Evolutionary conservation across 441 rosid species (phyloP).

Genomic region (Croton laevigatus): DNA sequence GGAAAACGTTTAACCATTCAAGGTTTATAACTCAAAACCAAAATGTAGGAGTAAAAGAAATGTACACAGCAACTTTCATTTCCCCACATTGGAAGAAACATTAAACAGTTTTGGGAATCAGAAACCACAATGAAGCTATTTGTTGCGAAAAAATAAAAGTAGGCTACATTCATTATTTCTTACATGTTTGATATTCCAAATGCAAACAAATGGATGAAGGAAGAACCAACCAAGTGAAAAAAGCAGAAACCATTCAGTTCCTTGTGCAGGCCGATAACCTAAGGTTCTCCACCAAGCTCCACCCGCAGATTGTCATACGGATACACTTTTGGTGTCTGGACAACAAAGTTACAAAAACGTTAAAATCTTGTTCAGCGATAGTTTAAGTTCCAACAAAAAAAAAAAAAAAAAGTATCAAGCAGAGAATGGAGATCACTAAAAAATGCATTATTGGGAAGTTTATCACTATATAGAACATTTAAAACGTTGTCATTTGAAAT

Average conservation of each 20-base stretch:
- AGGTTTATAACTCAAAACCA: no score
- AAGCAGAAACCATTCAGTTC: constrained; percentile 7
- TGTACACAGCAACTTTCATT: background rate
- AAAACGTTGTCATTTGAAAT: background rate
- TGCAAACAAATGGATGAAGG: constrained; percentile 17
- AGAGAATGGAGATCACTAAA: background rate
- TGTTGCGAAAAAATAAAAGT: constrained; percentile 20
- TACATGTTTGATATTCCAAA: constrained; percentile 16
- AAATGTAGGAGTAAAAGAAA: no score
- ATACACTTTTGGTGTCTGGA: constrained; percentile 80
- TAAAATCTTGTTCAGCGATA: background rate
- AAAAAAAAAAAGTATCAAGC: no score
- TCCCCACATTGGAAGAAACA: background rate
- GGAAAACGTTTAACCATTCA: no score
- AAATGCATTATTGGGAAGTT: background rate
- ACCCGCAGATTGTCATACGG: constrained; percentile 90
- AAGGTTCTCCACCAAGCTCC: constrained; percentile 96
- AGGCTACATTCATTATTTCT: constrained; percentile 34
- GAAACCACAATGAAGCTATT: constrained; percentile 16
- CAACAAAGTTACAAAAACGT: constrained; percentile 15
- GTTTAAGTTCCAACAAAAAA: no score
- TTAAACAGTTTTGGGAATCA: no score
- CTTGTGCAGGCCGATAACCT: constrained; percentile 22
- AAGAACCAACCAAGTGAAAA: constrained; percentile 7
- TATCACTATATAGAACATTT: background rate